Evolutionary conservation across 2,329 filamentous ascomycete genomes (phyloP).

Genomic region (Periconia digitata): DNA sequence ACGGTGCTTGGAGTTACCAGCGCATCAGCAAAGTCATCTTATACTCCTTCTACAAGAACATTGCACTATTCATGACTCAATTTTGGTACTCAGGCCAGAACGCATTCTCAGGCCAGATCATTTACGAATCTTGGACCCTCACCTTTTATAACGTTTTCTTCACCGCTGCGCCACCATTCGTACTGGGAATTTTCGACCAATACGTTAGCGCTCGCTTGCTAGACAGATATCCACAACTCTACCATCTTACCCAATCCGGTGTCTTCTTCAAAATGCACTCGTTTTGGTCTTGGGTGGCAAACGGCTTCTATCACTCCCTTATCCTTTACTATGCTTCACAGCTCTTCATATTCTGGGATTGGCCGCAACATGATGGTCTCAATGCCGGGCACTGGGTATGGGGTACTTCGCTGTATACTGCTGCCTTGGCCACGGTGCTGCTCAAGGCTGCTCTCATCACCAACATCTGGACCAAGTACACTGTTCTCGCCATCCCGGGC

Average conservation of each 20-base stretch:
- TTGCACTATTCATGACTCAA: constrained; percentile 96
- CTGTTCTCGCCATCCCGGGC: constrained; percentile 90
- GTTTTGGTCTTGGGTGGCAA: constrained; percentile 89
- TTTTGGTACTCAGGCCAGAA: constrained; percentile 99
- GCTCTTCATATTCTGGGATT: constrained; percentile 79
- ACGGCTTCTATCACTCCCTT: constrained; percentile 93
- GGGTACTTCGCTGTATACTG: constrained; percentile 92
- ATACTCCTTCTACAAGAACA: constrained; percentile 99
- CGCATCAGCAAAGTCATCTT: constrained; percentile 95
- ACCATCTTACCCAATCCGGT: constrained; percentile 89
- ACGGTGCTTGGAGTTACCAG: constrained; percentile 97
- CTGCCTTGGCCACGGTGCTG: constrained; percentile 89
- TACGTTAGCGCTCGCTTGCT: constrained; percentile 92
- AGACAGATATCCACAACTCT: constrained; percentile 94
- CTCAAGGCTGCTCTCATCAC: constrained; percentile 94
- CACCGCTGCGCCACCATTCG: constrained; percentile 89
- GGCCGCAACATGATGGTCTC: constrained; percentile 75
- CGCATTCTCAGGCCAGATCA: constrained; percentile 94
- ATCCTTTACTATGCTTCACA: constrained; percentile 85
- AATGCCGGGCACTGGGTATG: constrained; percentile 95
- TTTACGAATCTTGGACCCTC: constrained; percentile 99
- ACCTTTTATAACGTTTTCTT: constrained; percentile 99
- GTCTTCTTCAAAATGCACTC: constrained; percentile 91
- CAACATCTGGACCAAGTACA: constrained; percentile 99
- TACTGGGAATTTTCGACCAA: constrained; percentile 94